These are phyloP conservation scores for Sporothrix brunneoviolacea DNA, from an alignment of 2,329 filamentous ascomycete genomes.

Conservation along the genomic window DNA sequence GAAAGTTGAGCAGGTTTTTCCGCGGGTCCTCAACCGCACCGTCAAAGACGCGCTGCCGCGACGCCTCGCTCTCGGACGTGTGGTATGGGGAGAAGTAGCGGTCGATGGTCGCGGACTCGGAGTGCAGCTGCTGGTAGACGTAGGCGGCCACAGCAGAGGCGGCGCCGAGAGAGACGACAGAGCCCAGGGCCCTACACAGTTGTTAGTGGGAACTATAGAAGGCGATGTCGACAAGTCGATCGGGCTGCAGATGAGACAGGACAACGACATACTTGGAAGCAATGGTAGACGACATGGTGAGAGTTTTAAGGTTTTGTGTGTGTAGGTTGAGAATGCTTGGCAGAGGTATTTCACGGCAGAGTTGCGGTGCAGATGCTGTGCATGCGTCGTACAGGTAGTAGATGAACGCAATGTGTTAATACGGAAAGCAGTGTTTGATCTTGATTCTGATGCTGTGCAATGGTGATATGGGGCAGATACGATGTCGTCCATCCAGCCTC, in stretches of 20 bases:
- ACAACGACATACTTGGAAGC: conserved; percentile 21
- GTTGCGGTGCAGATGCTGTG: too few species aligned
- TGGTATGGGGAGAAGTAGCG: conserved; percentile 32
- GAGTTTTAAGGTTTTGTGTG: neutral
- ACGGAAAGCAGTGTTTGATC: neutral
- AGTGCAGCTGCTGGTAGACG: conserved; percentile 27
- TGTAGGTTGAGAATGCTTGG: neutral
- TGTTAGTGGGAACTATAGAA: conserved; percentile 9
- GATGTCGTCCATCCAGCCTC: too few species aligned
- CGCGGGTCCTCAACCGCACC: conserved; percentile 28
- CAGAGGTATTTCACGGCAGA: too few species aligned
- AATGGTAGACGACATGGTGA: conserved; percentile 3
- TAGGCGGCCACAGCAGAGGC: conserved; percentile 26
- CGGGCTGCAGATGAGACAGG: too few species aligned
- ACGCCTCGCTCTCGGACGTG: conserved; percentile 31
- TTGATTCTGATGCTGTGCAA: too few species aligned
- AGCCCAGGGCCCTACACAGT: conserved; percentile 11
- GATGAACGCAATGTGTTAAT: too few species aligned
- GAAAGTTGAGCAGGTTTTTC: conserved; percentile 29
- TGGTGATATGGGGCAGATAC: too few species aligned
- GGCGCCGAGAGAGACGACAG: conserved; percentile 15
- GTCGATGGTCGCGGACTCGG: conserved; percentile 30
- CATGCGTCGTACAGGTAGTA: too few species aligned
- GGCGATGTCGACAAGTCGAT: too few species aligned
- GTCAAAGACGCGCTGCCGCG: conserved; percentile 27